A percentile compares a stretch with the other conserved stretches of the same genome.
These are phyloP conservation scores for Magnolia changhungtana DNA, from an alignment of 164 flowering plant species.

Conservation along the genomic window DNA sequence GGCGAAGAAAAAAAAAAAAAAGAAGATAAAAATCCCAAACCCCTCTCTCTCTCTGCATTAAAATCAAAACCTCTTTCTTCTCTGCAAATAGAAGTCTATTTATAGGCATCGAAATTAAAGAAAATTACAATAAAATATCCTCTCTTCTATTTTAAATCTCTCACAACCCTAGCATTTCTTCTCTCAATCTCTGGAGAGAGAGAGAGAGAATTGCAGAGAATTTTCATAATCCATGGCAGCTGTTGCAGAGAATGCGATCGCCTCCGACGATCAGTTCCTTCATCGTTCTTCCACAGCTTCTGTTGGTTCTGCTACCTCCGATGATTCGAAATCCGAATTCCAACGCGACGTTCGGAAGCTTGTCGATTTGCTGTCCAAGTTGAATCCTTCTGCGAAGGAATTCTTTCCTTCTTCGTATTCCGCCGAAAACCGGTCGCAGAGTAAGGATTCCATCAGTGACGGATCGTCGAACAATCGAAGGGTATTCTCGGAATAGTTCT, in stretches of 20 bases:
- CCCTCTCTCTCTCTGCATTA: background rate
- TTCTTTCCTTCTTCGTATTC: constrained; percentile 59
- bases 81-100: background rate
- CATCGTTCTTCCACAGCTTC: background rate
- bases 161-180: background rate
- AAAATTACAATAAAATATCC: background rate
- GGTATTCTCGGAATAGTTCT: constrained; percentile 10
- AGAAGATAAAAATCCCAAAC: too few species aligned
- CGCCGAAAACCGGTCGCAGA: constrained; percentile 13
- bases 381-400: constrained; percentile 75
- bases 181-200: background rate
- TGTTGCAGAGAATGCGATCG: constrained; percentile 26
- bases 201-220: background rate
- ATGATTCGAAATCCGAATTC: constrained; percentile 31
- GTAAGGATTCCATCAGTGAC: constrained; percentile 30
- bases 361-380: constrained; percentile 62
- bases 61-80: background rate
- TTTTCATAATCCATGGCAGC: constrained; percentile 25
- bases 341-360: constrained; percentile 56
- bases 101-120: background rate
- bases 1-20: background rate
- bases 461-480: constrained; percentile 31
- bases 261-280: constrained; percentile 19
- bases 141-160: background rate
- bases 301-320: background rate